Base-by-base conservation (phyloP, 2,329 filamentous ascomycete species). In the Parastagonospora avenae region DNA sequence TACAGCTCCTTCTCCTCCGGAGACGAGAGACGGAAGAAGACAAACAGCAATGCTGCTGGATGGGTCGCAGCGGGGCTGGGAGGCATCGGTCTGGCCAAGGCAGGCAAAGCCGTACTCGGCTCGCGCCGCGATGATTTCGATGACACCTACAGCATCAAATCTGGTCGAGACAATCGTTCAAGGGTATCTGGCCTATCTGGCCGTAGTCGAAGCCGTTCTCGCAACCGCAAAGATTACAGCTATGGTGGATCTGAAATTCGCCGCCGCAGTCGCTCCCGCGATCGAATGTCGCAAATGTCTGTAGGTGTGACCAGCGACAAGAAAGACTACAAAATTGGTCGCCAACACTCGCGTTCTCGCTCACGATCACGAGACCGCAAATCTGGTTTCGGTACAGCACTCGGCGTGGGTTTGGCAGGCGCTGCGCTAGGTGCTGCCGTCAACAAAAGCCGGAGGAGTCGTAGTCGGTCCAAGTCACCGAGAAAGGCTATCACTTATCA, bases 111-210 rank as follows among this genome's bases (percentile, higher is more conserved):
- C 2, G 61, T 86, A 10, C 82, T 80, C 59, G 77, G 74, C 39
- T 75, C 74, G 28, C 73, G 75, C 12, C 73, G 67, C 32, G 74
- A 82, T 50, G 80, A 84, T 44, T 85, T 84, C 54, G 80, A 85
- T 55, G 84, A 86, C 60, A 83, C 81, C 0, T 84, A 86, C 55
- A 85, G 80, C 58, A 76, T 84, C 58, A 82, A 80, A 48, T 81
- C 82, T 47, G 82, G 83, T 14, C 77, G 75, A 16, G 66, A 69
- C 1, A 45, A 53, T 32, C 71, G 73, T 44, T 71, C 70, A 1
- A 56, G 60, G 37, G 55, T 60, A 9, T 67, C 64, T n/a, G 54
- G 55, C 52, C 68, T 60, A 8, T 67, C 64, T 12, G 54, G 55
- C 52, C 68, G 67, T 12, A 70, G 71, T 39, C 68, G 72, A 16